Base-by-base conservation (phyloP, 208 protist species). In the Herpetomonas samuelpessoai region DNA sequence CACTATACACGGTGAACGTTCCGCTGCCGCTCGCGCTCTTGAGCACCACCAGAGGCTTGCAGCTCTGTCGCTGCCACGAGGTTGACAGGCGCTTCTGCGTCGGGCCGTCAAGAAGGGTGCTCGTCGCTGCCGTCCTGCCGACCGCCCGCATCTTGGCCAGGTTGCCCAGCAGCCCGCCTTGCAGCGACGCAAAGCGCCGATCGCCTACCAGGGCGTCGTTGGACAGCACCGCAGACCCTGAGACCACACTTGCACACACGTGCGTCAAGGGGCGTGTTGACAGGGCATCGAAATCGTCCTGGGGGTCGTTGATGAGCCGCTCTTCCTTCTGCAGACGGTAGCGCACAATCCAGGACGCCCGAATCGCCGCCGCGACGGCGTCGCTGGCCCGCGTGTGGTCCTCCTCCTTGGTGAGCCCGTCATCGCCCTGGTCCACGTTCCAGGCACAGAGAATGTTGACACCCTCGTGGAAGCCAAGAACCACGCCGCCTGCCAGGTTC, bases 21-120 rank as follows among this genome's bases (percentile, higher is more conserved):
- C 12, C 56, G 21, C 24, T 46, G 9, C 7, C 25, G 21, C 7
- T n/a, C 6, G 18, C 7, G 35, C 7, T 49, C 6, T 9, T 26
- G 30, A 71, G 18, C 12, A 71, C 29, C 47, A 60, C 59, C 4
- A 71, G 18, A 3, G 65, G 65, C 38, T 71, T 71, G 31, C 56
- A 63, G 6, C 4, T 7, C 6, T 30, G 7, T 3, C 27, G 57
- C 14, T 7, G 18, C 7, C 6, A 7, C 4, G 7, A 45, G 12
- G n/a, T n/a, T n/a, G 58, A 46, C 25, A 71, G 57, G 12, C 7
- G 22, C 12, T 50, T 10, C 18, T 29, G 24, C 57, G 65, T 71
- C 9, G 31, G 28, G 21, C 29, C 9, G 57, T 71, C 65, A 10
- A 65, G 6, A 9, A 67, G 10, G 7, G 66, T 4, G 14, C 16